Base-by-base conservation (phyloP, 192 early-diverging fungal species). In the Rhizophagus sp. region DNA sequence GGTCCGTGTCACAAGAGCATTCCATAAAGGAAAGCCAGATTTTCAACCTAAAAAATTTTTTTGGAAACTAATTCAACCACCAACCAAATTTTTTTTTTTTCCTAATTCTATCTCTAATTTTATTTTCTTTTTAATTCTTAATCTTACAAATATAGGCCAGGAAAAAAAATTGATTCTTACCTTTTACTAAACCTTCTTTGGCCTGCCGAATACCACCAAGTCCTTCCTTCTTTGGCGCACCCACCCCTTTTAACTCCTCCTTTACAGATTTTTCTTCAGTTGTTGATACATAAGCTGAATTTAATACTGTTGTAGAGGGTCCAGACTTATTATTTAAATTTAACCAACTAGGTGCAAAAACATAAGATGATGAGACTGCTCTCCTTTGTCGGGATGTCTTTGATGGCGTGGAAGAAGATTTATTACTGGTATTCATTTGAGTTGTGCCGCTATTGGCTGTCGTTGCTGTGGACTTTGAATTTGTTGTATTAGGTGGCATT, bases 301-400 rank as follows among this genome's bases (percentile, higher is more conserved):
- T 76, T 41, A 76, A 76, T 8, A 76, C 34, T 25, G 75, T 64
- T 64, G 75, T 41, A 6, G 75, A 22, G 13, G 75, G 0, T n/a
- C 33, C 52, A 9, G 61, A 24, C n/a, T 62, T 63, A 64, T 63
- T 63, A 44, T n/a, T 63, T 64, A 63, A 11, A 63, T 76, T 76
- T 41, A 63, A 76, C 75, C 75, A 76, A 41, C 75, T 76, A 39
- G 75, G 75, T 10, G 75, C 75, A 62, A 76, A 76, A 24, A 76
- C 36, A 63, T 64, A 76, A 33, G 75, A 76, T 25, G 75, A 62
- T 25, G 75, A 76, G n/a, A 57, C 64, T 36, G 75, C 61, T 30
- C 75, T 62, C 8, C 34, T 76, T 62, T 62, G 75, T 76, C 75
- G 27, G 5, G 57, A 25, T 39, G 62, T 22, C 36, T 62, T 62